Evolutionary conservation across 116 monocot genomes (phyloP), one percentile per base, ranked within the genome.

Genomic region (Posidonia oceanica): DNA sequence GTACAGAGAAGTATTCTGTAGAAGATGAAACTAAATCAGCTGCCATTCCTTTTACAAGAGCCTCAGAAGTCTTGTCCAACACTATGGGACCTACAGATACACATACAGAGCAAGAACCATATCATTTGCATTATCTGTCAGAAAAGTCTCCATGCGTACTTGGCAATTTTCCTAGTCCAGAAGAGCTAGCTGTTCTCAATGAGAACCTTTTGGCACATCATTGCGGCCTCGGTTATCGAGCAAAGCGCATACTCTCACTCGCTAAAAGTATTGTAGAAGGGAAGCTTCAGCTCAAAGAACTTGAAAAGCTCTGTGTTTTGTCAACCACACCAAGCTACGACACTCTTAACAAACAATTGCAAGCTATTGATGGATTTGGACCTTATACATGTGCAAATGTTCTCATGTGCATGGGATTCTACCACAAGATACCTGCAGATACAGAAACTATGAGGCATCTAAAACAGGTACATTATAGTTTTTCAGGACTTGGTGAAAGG

Each of bases 351-450:
- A 36, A 71, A 59, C 61, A 83, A 68, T 77, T 92, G n/a, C 80
- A 77, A 20, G 66, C 41, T 48, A 69, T 92, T 39, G 39, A 37
- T 58, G 91, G 88, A 40, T 88, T 92, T 75, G 91, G 88, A 18
- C 85, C 88, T 63, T 92, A 83, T 68, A 88, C 88, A 3, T 74
- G 85, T 74, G 81, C 88, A 13, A 88, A 92, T 75, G 80, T 92
- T 3, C 83, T 92, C 20, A 83, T 92, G 88, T 88, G 88, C 81
- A 85, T 92, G 86, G 88, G 91, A 36, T 88, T 81, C 59, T 92
- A 84, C 68, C 79, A 88, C 58, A 85, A 59, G 38, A 78, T 92
- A 53, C 91, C 88, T 4, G 70, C 78, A 60, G 88, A 92, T 75
- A 73, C 81, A 7, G 88, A 88, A 69, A 88, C 91, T 20, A 69